Base-by-base conservation (phyloP, 371 early-diverging fungal genomes). In the Sporodiniella umbellata region DNA sequence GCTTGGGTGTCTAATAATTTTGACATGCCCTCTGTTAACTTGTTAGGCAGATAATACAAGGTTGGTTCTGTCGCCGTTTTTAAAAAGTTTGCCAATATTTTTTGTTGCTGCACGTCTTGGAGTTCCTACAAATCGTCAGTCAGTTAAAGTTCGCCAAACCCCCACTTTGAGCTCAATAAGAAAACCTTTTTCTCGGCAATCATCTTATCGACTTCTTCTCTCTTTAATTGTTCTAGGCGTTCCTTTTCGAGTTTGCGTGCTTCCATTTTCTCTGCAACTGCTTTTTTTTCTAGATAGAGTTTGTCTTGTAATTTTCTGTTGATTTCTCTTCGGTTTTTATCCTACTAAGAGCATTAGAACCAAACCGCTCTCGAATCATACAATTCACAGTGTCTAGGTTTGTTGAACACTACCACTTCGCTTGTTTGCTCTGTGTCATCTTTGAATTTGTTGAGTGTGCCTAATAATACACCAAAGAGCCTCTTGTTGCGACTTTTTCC, bases 371-470 rank as follows among this genome's bases (percentile, higher is more conserved):
- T n/a, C n/a, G n/a, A n/a, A n/a, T n/a, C n/a, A n/a, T n/a, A n/a
- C n/a, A n/a, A n/a, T n/a, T n/a, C n/a, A n/a, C n/a, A n/a, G n/a
- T n/a, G n/a, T n/a, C n/a, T n/a, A n/a, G n/a, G n/a, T n/a, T n/a
- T n/a, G n/a, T n/a, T 40, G 7, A 8, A 5, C 53, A 57, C 61
- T 72, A 82, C 83, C 28, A 75, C 69, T 43, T 78, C 74, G 7
- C 66, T 67, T 44, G 64, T 77, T 35, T 76, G 58, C 40, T 62
- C 59, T 21, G 58, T 74, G 11, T 78, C 75, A 39, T 72, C 67
- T 53, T 81, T 83, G 48, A 81, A 79, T 50, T 80, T 80, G 39
- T 73, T 79, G 2, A 83, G 65, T 1, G 81, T 81, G 19, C 79
- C 80, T 26, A 83, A 33, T 19, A 83, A 46, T 2, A 78, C 64